phyloP scores from a whole-genome alignment of 2,329 filamentous ascomycete genomes.

The Aspergillus ochraceoroseus region DNA sequence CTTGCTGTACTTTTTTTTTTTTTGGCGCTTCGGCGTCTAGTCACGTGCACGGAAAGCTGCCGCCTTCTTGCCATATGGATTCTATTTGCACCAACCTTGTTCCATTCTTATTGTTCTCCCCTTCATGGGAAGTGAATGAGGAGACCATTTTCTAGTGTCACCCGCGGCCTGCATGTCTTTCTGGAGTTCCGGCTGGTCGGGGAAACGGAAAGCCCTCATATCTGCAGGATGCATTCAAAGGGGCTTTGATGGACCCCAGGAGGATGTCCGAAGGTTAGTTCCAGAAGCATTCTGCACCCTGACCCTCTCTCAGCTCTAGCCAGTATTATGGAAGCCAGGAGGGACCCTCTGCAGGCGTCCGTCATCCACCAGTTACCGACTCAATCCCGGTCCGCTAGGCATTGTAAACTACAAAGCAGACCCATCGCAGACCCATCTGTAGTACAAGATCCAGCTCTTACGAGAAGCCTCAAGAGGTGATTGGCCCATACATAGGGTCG shows the following conservation, averaged over 20 bases:
- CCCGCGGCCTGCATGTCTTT: slow-evolving; percentile 17
- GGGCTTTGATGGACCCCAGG: slow-evolving; percentile 12
- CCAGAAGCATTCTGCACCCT: slow-evolving; percentile 15
- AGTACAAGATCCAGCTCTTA: slow-evolving; percentile 29
- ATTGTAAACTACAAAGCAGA: slow-evolving; percentile 16
- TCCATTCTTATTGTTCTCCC: slow-evolving; percentile 9
- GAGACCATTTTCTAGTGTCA: slow-evolving; percentile 16
- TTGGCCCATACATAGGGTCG: slow-evolving; percentile 28
- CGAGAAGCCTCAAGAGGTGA: slow-evolving; percentile 24
- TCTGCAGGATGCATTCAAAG: slow-evolving; percentile 20
- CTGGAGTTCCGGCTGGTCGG: slow-evolving; percentile 23
- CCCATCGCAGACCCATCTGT: slow-evolving; percentile 24
- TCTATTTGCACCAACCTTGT: slow-evolving; percentile 2
- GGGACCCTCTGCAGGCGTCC: slow-evolving; percentile 28
- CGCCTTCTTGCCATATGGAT: not conserved
- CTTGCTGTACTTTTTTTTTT: not conserved
- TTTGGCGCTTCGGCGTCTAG: not conserved
- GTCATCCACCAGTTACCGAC: slow-evolving; percentile 16
- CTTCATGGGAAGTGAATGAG: slow-evolving; percentile 6
- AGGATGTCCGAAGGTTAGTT: slow-evolving; percentile 13
- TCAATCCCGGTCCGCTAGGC: slow-evolving; percentile 16
- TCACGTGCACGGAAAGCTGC: slow-evolving; percentile 3
- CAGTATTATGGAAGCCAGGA: slow-evolving; percentile 16
- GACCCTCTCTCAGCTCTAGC: slow-evolving; percentile 10
- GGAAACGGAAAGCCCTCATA: slow-evolving; percentile 19